phyloP scores from a whole-genome alignment of 1,139 yeast species.

The Geotrichum aggregatum region DNA sequence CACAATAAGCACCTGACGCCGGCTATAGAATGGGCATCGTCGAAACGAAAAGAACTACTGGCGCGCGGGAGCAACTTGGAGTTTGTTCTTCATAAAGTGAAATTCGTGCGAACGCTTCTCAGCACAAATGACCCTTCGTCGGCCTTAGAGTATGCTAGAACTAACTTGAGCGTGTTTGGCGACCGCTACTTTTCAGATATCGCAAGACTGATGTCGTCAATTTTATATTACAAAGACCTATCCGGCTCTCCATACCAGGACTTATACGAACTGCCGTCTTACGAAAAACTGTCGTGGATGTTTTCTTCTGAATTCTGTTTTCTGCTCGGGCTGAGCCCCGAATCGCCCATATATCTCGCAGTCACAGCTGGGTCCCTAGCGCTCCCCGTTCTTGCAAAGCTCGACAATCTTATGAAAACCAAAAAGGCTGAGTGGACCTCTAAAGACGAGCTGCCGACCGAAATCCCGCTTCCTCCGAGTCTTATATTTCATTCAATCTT shows the following conservation, averaged over 20 bases:
- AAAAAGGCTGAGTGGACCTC: slow-evolving; percentile 56
- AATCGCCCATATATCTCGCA: slow-evolving; percentile 66
- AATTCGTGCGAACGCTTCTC: slow-evolving; percentile 43
- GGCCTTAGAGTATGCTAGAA: slow-evolving; percentile 56
- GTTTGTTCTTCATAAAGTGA: slow-evolving; percentile 60
- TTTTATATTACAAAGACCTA: slow-evolving; percentile 41
- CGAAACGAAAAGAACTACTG: slow-evolving; percentile 33
- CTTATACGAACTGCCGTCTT: slow-evolving; percentile 34
- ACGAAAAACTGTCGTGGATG: slow-evolving; percentile 48
- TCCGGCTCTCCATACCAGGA: slow-evolving; percentile 44
- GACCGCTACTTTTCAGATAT: slow-evolving; percentile 45
- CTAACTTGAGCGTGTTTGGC: slow-evolving; percentile 49
- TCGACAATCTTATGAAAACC: slow-evolving; percentile 48
- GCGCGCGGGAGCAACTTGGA: slow-evolving; percentile 46
- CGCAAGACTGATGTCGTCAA: slow-evolving; percentile 51
- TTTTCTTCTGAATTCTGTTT: slow-evolving; percentile 68
- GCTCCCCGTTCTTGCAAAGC: slow-evolving; percentile 68
- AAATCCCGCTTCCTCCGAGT: slow-evolving; percentile 50
- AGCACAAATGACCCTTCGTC: slow-evolving; percentile 24
- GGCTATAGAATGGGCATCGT: slow-evolving; percentile 45
- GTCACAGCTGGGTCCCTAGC: slow-evolving; percentile 68
- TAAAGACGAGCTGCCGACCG: slow-evolving; percentile 56
- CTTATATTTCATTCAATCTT: slow-evolving; percentile 74
- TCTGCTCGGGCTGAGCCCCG: slow-evolving; percentile 58
- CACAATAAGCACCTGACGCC: slow-evolving; percentile 35